Evolutionary conservation across 495 filamentous ascomycete species (phyloP), one percentile per base, ranked within the genome.

Genomic region (Neurospora sublineolata): DNA sequence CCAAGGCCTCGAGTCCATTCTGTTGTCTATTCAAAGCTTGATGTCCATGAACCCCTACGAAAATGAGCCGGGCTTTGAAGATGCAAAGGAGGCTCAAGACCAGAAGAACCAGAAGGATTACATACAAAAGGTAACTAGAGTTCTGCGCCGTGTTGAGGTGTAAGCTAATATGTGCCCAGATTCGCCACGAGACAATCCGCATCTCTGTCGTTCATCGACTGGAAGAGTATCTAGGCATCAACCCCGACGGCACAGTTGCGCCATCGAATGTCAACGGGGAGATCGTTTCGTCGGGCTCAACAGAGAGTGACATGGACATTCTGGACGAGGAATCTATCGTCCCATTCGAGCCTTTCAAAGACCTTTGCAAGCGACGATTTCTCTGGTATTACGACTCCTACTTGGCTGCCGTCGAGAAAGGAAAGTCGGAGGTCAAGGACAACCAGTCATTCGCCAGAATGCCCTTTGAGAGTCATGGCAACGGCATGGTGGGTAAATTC

Each of bases 341-440:
- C 1, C 79, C 82, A 20, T 92, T 91, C 79, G 89, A 94, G 71
- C 92, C 93, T 0, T 98, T 98, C 84, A 89, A 88, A 71, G 96
- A 99, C 75, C 83, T 96, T 10, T 92, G 90, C 85, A 99, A 98
- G 81, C 89, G 91, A 64, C 89, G 94, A 0, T 97, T 98, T 79
- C 80, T 99, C 18, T 98, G 96, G 95, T 98, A 99, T 79, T 94
- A 93, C 76, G 91, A 96, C 60, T 90, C 89, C 14, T 99, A 98
- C 78, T 81, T 94, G 30, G 80, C 84, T 10, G 86, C 89, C 8
- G 90, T 97, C 68, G 84, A 88, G 14, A 84, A 87, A 58, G 91
- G 86, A 10, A 86, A 88, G 71, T 79, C 79, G 71, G 87, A 86
- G 75, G 84, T 86, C 68, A 86, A 84, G 67, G 87, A 90, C 67